Percentiles rank a stretch among this genome's conserved stretches.
phyloP scores from a whole-genome alignment of 768 basidiomycete genomes.

The Lactarius sanguifluus region DNA sequence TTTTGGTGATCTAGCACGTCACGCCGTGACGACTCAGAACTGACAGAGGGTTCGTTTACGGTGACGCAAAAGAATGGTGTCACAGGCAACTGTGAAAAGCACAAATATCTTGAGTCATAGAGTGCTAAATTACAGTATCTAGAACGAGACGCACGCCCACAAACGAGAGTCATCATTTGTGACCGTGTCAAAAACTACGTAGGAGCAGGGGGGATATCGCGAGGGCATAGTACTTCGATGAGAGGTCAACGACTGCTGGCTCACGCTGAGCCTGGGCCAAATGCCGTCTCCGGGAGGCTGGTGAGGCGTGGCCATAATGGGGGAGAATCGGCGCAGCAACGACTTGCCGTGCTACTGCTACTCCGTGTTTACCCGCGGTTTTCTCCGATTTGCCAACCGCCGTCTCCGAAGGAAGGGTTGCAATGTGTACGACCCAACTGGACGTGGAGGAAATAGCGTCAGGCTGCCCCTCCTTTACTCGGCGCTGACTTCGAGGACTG shows the following conservation, averaged over 20 bases:
- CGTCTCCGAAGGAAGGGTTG: background rate
- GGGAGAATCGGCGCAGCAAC: background rate
- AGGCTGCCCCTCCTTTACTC: background rate
- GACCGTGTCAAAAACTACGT: background rate
- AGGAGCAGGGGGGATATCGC: background rate
- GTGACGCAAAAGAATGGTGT: no score
- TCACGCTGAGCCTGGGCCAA: slow-evolving; percentile 1
- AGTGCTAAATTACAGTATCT: no score
- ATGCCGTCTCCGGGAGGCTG: background rate
- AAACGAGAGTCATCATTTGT: no score
- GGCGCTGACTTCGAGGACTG: background rate
- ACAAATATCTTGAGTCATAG: background rate
- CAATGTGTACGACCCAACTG: background rate
- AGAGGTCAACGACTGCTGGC: background rate
- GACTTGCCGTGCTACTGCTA: background rate
- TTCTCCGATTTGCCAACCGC: background rate
- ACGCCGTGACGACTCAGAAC: background rate
- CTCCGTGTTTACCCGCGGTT: background rate
- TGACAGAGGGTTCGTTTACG: background rate
- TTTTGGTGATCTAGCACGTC: background rate
- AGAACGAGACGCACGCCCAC: no score
- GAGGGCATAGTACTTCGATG: background rate
- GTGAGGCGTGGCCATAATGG: background rate
- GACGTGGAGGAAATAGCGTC: background rate
- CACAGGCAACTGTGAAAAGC: background rate